These are phyloP conservation scores for Penicillium frequentans DNA, from an alignment of 2,329 filamentous ascomycete genomes.

Conservation along the genomic window DNA sequence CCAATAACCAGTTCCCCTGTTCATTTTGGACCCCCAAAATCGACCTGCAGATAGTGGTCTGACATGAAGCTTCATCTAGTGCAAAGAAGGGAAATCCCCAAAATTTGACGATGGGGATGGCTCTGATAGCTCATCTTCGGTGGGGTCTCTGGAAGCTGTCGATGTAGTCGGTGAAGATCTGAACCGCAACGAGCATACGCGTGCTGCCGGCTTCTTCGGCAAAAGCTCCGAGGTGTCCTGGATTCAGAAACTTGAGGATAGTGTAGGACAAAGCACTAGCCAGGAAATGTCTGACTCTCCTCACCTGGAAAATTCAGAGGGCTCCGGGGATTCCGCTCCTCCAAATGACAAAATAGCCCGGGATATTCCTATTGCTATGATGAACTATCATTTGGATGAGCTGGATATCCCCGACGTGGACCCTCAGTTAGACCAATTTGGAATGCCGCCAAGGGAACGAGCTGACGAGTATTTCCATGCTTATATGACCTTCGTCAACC, in stretches of 20 bases:
- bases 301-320: background rate
- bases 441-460: constrained; percentile 35
- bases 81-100: constrained; percentile 2
- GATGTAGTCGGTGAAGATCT: constrained; percentile 45
- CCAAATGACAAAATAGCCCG: background rate
- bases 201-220: constrained; percentile 42
- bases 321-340: background rate
- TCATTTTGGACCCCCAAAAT: background rate
- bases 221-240: constrained; percentile 47
- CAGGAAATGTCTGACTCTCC: background rate
- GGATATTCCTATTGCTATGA: constrained; percentile 27
- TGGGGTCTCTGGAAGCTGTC: constrained; percentile 42
- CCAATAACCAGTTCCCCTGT: background rate
- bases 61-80: constrained; percentile 1
- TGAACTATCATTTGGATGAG: constrained; percentile 44
- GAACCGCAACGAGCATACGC: constrained; percentile 35
- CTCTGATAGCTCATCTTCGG: constrained; percentile 23
- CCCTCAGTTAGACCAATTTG: constrained; percentile 33
- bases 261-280: constrained; percentile 22
- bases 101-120: constrained; percentile 1
- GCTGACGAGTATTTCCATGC: constrained; percentile 41
- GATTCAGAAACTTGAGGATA: constrained; percentile 40
- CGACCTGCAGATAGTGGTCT: background rate
- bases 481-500: constrained; percentile 42
- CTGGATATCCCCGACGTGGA: constrained; percentile 35